Evolutionary conservation across 2,329 filamentous ascomycete species (phyloP), one percentile per base, ranked within the genome.

Genomic region (Ophiostoma tasmaniense): DNA sequence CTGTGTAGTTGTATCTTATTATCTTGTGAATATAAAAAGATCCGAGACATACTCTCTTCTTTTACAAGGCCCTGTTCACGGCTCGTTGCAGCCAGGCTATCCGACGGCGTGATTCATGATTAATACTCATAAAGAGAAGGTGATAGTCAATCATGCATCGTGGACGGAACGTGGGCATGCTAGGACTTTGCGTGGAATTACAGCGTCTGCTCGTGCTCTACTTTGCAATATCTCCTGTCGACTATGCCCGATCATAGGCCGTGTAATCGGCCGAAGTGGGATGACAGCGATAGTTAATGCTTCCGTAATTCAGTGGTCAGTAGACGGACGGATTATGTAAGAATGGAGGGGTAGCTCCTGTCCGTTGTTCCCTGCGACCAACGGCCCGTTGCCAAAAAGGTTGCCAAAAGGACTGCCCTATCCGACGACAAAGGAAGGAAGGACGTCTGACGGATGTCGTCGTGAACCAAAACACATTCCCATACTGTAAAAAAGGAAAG

Each of bases 201-300:
- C 13, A 39, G 11, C 37, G 10, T 39, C 11, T 25, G 3, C 50
- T 25, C n/a, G n/a, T n/a, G n/a, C 3, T 20, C 11, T 59, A 6
- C 14, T 28, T 11, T 59, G 52, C 13, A 30, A 30, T 59, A 61
- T 61, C 55, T 61, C 55, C 55, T 61, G 55, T 61, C n/a, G 7
- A 61, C 14, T 61, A 61, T 61, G 25, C 22, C 55, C 55, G 55
- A 61, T 61, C 55, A 28, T 14, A 55, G 50, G n/a, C 55, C 55
- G 55, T 61, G 55, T 17, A 30, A 61, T 28, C 55, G 25, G 55
- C 55, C 55, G 55, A 61, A 61, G 55, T 61, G 55, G 55, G 55
- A 61, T 61, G 55, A 20, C 22, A n/a, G 50, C 50, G 22, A 55
- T 55, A 25, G n/a, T 10, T 30, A 61, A 20, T 61, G 55, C 55